Conservation (phyloP, 176 grass and related monocot genomes). For the Rhynchospora pubera region DNA sequence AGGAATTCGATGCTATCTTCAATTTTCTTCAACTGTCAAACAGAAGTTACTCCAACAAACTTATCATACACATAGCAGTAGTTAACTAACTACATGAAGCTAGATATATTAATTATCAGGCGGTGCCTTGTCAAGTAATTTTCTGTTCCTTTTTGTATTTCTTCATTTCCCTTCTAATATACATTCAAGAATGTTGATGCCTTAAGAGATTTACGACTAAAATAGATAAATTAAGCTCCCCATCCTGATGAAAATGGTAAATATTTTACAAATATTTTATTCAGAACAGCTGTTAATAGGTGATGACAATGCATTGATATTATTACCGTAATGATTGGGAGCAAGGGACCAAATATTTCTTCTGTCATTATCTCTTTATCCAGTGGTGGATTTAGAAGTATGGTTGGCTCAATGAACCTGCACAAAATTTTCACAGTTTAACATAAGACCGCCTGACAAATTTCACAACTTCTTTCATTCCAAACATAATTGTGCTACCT, state of each 20-base stretch:
- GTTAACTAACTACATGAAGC: too few relatives aligned
- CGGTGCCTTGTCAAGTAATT: not conserved
- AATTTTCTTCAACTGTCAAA: conserved; percentile 69
- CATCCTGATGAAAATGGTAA: not conserved
- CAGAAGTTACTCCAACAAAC: not conserved
- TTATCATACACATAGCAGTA: not conserved
- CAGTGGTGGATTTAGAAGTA: conserved; percentile 77
- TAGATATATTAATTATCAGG: not conserved
- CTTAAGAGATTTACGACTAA: not conserved
- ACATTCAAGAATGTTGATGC: too few relatives aligned
- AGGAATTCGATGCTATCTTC: conserved; percentile 78
- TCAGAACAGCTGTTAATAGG: not conserved
- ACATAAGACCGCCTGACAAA: not conserved
- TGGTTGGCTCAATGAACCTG: conserved; percentile 86
- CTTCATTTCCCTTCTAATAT: too few relatives aligned
- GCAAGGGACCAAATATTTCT: conserved; percentile 88
- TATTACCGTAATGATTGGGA: conserved; percentile 85
- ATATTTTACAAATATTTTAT: too few relatives aligned
- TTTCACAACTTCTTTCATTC: not conserved
- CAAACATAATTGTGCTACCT: too few relatives aligned
- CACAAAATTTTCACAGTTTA: not conserved
- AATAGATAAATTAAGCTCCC: not conserved
- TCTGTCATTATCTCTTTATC: conserved; percentile 86
- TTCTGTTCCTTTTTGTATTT: not conserved
- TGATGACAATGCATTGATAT: not conserved